phyloP scores from a whole-genome alignment of 1,284 basidiomycete species.

The Cryptococcus floricola region DNA sequence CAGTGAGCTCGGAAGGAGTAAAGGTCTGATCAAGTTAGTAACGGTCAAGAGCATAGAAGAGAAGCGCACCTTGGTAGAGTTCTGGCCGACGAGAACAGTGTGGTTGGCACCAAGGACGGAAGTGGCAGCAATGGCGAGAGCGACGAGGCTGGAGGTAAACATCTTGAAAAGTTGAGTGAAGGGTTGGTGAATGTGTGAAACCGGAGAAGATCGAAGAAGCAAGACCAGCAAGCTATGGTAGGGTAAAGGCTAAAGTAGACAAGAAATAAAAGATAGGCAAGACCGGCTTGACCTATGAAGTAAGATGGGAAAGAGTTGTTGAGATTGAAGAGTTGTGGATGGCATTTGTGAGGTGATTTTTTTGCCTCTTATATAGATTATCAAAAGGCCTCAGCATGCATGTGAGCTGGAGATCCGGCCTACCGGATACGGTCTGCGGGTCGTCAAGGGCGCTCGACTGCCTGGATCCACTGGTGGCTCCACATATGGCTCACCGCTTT shows the following conservation, averaged over 20 bases:
- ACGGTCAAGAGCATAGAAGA: not conserved
- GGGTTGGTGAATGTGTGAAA: not conserved
- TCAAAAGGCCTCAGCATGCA: too few relatives aligned
- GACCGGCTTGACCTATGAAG: not conserved
- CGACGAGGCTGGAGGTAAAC: not conserved
- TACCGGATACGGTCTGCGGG: too few relatives aligned
- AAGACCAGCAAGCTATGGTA: not conserved
- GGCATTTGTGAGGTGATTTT: not conserved
- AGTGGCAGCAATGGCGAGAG: not conserved
- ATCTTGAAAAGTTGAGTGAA: not conserved
- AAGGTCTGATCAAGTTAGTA: not conserved
- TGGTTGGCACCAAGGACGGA: conserved; percentile 1
- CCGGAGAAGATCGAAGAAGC: not conserved
- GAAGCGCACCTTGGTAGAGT: not conserved
- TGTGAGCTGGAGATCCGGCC: too few relatives aligned
- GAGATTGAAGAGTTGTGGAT: not conserved
- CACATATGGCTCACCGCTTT: too few relatives aligned
- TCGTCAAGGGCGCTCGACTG: too few relatives aligned
- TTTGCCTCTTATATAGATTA: too few relatives aligned
- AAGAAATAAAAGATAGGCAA: not conserved
- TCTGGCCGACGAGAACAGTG: not conserved
- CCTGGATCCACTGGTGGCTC: too few relatives aligned
- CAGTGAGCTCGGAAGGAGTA: conserved; percentile 6
- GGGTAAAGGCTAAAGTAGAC: not conserved
- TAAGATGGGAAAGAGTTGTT: not conserved